Percentiles rank a stretch among this genome's conserved stretches.
These are phyloP conservation scores for Globisporangium rhizosaccharum DNA, from an alignment of 352 stramenopile genomes.

Conservation along the genomic window DNA sequence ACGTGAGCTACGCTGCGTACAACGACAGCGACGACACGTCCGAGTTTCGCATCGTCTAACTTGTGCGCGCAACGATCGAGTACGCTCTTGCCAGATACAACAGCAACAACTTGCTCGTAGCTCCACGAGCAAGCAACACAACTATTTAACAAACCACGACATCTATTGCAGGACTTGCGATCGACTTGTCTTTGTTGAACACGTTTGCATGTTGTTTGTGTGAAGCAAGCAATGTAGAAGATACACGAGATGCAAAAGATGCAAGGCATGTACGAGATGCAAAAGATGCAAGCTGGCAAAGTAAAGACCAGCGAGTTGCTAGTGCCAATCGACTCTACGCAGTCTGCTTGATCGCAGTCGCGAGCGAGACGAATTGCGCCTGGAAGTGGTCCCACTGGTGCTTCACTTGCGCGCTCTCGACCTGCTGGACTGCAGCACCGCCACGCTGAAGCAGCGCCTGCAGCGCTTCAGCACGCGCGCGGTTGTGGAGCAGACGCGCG, in stretches of 20 bases:
- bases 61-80: no score
- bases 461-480: slow-evolving; percentile 57
- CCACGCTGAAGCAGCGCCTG: slow-evolving; percentile 75
- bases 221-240: not conserved
- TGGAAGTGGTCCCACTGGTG: slow-evolving; percentile 60
- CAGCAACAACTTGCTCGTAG: no score
- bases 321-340: slow-evolving; percentile 16
- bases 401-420: slow-evolving; percentile 41
- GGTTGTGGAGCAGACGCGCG: slow-evolving; percentile 68
- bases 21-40: not conserved
- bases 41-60: slow-evolving; percentile 10
- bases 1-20: not conserved
- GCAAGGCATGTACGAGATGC: slow-evolving; percentile 1
- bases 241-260: not conserved
- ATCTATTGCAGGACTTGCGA: no score
- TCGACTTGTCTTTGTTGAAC: not conserved
- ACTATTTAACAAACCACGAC: no score
- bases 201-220: not conserved
- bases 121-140: no score
- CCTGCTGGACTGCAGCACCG: slow-evolving; percentile 42
- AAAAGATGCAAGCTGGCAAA: not conserved
- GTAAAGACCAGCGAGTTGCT: not conserved
- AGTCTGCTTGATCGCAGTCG: slow-evolving; percentile 72
- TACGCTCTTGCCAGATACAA: no score
- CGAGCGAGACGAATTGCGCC: slow-evolving; percentile 64